Base-by-base conservation (phyloP, 345 rosid species). In the Ceriops zippeliana region DNA sequence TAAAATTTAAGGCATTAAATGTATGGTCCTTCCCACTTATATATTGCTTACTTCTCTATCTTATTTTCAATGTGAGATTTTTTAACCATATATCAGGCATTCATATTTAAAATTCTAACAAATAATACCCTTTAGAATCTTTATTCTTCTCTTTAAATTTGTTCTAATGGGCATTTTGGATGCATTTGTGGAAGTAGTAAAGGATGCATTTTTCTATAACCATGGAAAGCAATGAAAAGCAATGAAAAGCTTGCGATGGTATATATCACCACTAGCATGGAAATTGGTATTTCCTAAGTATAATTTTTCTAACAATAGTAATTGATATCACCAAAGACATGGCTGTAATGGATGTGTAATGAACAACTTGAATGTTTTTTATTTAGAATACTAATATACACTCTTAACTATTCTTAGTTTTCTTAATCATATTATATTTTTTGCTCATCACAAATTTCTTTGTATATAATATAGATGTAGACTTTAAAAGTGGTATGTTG, bases 181-280 rank as follows among this genome's bases (percentile, higher is more conserved):
- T 78, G 46, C 83, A 2, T 89, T 93, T 4, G 69, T 79, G 20
- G 96, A 89, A 69, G 89, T 87, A 6, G 96, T 97, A 0, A 93
- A 93, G 84, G 42, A 86, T 19, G 96, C 89, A 60, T 93, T 89
- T 47, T 93, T 93, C 90, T 93, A 89, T 51, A 93, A 90, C 58
- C 98, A n/a, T n/a, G n/a, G n/a, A 82, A 86, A 64, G 87, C 86
- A 38, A 87, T 90, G 98, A 90, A 82, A 86, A 64, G 87, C 86
- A 38, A 87, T 90, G 98, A 90, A 93, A 66, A 86, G 93, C 61
- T 75, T 90, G 0, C 90, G 22, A 83, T 97, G 5, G 83, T 96
- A 0, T 89, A 86, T 66, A 87, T 85, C 60, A 75, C 85, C 0
- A 84, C 70, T 27, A 86, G 88, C 74, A 16, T 90, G 34, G 93